Evolutionary conservation across 2,329 filamentous ascomycete species (phyloP), one percentile per base, ranked within the genome.

Genomic region (Cladophialophora immunda): DNA sequence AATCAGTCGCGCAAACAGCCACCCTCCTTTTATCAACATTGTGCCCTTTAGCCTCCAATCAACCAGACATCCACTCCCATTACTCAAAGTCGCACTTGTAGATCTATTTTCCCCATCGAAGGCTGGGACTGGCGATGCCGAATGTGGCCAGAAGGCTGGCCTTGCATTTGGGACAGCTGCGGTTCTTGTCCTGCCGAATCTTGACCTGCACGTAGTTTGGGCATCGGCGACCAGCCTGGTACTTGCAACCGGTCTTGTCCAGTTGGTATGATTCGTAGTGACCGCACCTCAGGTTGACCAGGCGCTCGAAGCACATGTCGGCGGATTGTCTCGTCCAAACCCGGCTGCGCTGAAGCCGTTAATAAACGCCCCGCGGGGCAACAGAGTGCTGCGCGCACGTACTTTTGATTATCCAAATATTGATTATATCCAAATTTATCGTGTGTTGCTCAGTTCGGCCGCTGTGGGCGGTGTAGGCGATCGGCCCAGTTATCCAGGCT

Each of bases 401-500:
- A 57, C 58, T 15, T 62, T 9, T 61, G 29, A 22, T 61, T 7
- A 19, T 54, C 52, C 13, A 36, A 63, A 27, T 55, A 29, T 17
- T 59, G 54, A 34, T 60, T 60, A 27, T 58, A 55, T 60, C 50
- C 59, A 50, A 50, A 60, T 60, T 55, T 47, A 45, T 52, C 13
- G 47, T 54, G 25, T 41, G 25, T 11, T 66, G 34, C 30, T 64
- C 19, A 53, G n/a, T 57, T 30, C 58, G 32, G 58, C 58, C 55
- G 53, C 38, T 58, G 58, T 41, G 62, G 54, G 58, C 50, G 45
- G 57, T 58, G 64, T 59, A 60, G 8, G 63, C 63, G 58, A 64
- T 56, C 68, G 66, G 66, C 63, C 64, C 64, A 73, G 66, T 72
- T 73, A 73, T 63, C 72, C 72, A 70, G 72, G 72, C 72, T 72